A percentile compares a stretch with the other conserved stretches of the same genome.
These are phyloP conservation scores for Ogataea neopini DNA, from an alignment of 805 yeast genomes.

Conservation along the genomic window DNA sequence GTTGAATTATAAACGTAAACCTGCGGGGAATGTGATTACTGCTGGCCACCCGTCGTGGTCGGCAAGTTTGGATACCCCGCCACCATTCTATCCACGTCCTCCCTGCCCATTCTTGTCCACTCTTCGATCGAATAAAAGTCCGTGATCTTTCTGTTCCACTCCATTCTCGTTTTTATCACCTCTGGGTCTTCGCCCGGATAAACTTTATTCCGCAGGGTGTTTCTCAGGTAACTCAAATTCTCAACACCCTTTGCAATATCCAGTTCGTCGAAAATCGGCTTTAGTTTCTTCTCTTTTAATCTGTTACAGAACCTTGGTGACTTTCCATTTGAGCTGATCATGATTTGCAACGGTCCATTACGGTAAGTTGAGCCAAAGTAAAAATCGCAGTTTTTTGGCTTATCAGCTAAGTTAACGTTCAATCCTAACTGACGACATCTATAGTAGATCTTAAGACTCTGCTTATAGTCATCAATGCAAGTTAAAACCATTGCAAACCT, in stretches of 20 bases:
- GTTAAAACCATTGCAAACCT: slow-evolving; percentile 68
- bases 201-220: slow-evolving; percentile 43
- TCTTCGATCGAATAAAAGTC: slow-evolving; percentile 58
- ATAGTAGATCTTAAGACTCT: slow-evolving; percentile 58
- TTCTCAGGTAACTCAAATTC: slow-evolving; percentile 58
- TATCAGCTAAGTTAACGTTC: slow-evolving; percentile 80
- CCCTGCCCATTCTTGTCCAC: slow-evolving; percentile 51
- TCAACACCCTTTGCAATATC: slow-evolving; percentile 56
- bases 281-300: slow-evolving; percentile 57
- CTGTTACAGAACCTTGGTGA: slow-evolving; percentile 73
- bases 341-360: slow-evolving; percentile 70
- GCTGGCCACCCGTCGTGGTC: too few species aligned
- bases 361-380: slow-evolving; percentile 80
- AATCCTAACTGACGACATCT: slow-evolving; percentile 46
- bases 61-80: slow-evolving; percentile 53
- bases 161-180: slow-evolving; percentile 64
- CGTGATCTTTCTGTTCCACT: slow-evolving; percentile 66
- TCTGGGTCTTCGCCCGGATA: slow-evolving; percentile 47
- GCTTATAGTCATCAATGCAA: slow-evolving; percentile 70
- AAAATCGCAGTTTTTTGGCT: slow-evolving; percentile 81
- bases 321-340: slow-evolving; percentile 82
- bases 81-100: slow-evolving; percentile 43
- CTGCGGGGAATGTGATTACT: too few species aligned
- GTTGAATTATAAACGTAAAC: too few species aligned
- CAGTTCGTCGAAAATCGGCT: slow-evolving; percentile 39